Conservation (phyloP, 1,284 basidiomycete genomes). For the Fistulina hepatica region DNA sequence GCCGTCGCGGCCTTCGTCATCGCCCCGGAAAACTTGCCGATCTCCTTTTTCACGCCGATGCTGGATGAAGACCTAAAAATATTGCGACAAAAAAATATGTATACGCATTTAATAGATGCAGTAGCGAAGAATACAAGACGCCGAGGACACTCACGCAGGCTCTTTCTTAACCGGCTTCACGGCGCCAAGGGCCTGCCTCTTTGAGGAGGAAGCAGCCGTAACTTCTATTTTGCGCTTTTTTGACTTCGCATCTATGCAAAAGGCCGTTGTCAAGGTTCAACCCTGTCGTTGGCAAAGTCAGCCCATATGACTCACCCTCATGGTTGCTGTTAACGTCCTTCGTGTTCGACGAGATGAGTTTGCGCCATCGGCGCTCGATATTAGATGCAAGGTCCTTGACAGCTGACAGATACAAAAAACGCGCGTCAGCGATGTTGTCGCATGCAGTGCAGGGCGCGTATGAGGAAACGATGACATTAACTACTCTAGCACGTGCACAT, state of each 20-base stretch:
- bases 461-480: constrained; percentile 23
- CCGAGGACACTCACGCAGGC: constrained; percentile 22
- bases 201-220: constrained; percentile 40
- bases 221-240: constrained; percentile 65
- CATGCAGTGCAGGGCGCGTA: no score
- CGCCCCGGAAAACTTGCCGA: constrained; percentile 22
- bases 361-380: constrained; percentile 75
- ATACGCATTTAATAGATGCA: no score
- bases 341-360: constrained; percentile 34
- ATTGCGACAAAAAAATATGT: no score
- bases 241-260: constrained; percentile 37
- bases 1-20: constrained; percentile 26
- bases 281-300: constrained; percentile 20
- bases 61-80: no score
- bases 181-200: constrained; percentile 47
- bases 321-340: constrained; percentile 36
- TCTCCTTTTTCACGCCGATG: constrained; percentile 35
- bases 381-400: constrained; percentile 85
- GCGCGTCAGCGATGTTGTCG: no score
- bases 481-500: constrained; percentile 38
- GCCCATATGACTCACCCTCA: constrained; percentile 65
- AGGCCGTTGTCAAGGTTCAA: constrained; percentile 25
- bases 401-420: constrained; percentile 44
- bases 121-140: no score
- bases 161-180: constrained; percentile 4